Conservation (phyloP, 441 rosid species). For the Viola pubescens region DNA sequence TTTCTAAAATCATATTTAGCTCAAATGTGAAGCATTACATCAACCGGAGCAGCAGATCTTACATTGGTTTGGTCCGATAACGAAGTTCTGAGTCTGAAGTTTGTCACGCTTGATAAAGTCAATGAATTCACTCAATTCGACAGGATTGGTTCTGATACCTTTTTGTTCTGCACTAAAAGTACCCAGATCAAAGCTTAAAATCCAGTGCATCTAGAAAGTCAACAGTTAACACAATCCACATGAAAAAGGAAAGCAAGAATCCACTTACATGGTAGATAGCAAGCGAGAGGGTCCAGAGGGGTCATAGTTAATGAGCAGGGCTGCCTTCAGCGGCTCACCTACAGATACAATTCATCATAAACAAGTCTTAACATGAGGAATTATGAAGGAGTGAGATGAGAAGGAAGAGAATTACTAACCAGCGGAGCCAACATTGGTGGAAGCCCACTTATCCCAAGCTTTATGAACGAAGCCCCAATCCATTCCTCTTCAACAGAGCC, state of each 20-base stretch:
- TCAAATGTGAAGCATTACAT: not conserved
- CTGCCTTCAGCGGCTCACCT: slow-evolving; percentile 67
- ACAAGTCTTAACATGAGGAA: not conserved
- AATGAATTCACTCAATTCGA: slow-evolving; percentile 46
- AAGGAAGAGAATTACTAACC: slow-evolving; percentile 21
- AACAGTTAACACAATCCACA: not conserved
- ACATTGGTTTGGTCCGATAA: slow-evolving; percentile 68
- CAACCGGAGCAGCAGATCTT: slow-evolving; percentile 10
- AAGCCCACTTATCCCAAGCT: slow-evolving; percentile 84
- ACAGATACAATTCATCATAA: not conserved
- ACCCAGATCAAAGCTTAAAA: slow-evolving; percentile 10
- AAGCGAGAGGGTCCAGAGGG: slow-evolving; percentile 72
- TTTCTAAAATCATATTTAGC: not conserved
- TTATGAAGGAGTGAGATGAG: not conserved
- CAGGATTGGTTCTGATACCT: slow-evolving; percentile 55
- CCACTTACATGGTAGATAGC: slow-evolving; percentile 64
- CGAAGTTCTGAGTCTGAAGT: slow-evolving; percentile 54
- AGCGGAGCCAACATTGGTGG: slow-evolving; percentile 46
- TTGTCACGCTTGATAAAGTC: slow-evolving; percentile 61
- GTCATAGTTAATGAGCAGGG: slow-evolving; percentile 63
- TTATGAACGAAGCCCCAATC: slow-evolving; percentile 52
- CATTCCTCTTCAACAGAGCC: slow-evolving; percentile 7
- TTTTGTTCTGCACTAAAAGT: slow-evolving; percentile 60
- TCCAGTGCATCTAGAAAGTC: not conserved
- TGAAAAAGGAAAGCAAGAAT: not conserved